Conservation (phyloP, 2,329 filamentous ascomycete genomes). For the Endoconidiophora polonica region DNA sequence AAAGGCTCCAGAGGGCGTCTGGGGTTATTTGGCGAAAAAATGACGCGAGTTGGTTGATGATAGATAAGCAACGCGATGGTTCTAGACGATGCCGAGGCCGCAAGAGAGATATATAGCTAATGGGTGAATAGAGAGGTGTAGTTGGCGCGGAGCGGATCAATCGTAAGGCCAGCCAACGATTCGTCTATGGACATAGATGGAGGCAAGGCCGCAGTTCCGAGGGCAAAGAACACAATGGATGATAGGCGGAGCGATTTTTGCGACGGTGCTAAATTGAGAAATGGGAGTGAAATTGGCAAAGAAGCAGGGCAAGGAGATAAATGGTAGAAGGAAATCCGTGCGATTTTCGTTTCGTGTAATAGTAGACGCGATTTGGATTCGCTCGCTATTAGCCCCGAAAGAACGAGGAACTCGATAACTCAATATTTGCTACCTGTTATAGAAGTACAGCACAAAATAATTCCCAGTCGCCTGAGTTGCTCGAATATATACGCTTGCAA, state of each 20-base stretch:
- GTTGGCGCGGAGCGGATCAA: too few relatives aligned
- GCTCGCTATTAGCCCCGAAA: neutral
- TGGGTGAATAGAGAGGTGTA: too few relatives aligned
- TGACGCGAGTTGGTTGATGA: neutral
- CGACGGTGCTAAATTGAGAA: neutral
- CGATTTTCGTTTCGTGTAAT: constrained; percentile 2
- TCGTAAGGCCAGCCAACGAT: too few relatives aligned
- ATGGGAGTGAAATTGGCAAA: neutral
- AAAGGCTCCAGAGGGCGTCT: too few relatives aligned
- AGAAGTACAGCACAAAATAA: neutral
- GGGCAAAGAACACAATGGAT: neutral
- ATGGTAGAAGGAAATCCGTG: neutral
- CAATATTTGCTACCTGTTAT: too few relatives aligned
- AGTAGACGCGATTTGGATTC: constrained; percentile 2
- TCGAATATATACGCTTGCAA: constrained; percentile 1
- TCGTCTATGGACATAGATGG: too few relatives aligned
- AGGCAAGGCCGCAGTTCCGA: too few relatives aligned
- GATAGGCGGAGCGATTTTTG: neutral
- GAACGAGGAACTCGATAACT: too few relatives aligned
- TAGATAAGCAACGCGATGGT: constrained; percentile 3
- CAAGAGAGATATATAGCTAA: too few relatives aligned
- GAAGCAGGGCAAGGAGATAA: constrained; percentile 1
- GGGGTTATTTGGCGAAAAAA: neutral
- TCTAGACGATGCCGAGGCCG: too few relatives aligned
- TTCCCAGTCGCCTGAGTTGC: too few relatives aligned